A percentile compares a stretch with the other conserved stretches of the same genome.
Conservation (phyloP, 768 basidiomycete genomes). For the Termitomyces sp. region DNA sequence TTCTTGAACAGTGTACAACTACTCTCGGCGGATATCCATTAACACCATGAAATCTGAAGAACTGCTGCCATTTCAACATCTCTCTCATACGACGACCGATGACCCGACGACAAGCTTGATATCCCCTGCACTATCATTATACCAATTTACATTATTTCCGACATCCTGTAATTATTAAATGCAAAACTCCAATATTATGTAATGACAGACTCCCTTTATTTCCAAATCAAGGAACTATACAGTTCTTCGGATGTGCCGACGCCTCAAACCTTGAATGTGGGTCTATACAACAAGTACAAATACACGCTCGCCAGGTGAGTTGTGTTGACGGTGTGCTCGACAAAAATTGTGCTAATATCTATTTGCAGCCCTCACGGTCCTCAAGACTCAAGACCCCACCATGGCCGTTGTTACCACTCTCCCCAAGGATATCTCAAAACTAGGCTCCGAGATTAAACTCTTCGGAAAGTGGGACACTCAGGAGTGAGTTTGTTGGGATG, state of each 20-base stretch:
- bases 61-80: background rate
- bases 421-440: slow-evolving; percentile 76
- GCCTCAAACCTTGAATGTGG: slow-evolving; percentile 41
- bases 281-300: slow-evolving; percentile 44
- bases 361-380: slow-evolving; percentile 22
- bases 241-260: slow-evolving; percentile 37
- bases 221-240: slow-evolving; percentile 33
- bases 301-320: slow-evolving; percentile 35
- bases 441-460: slow-evolving; percentile 87
- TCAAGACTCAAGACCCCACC: slow-evolving; percentile 37
- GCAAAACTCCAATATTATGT: background rate
- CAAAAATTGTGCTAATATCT: slow-evolving; percentile 23
- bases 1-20: slow-evolving; percentile 8
- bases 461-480: slow-evolving; percentile 99
- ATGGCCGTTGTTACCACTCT: slow-evolving; percentile 71
- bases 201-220: background rate
- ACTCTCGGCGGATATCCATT: slow-evolving; percentile 6
- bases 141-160: background rate
- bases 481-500: slow-evolving; percentile 57
- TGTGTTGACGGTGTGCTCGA: slow-evolving; percentile 24
- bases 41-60: slow-evolving; percentile 8
- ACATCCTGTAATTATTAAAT: background rate
- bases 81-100: background rate
- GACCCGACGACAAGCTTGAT: background rate
- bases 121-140: slow-evolving; percentile 6